Conservation (phyloP, 371 early-diverging fungal genomes). For the Rhizopus delemar region DNA sequence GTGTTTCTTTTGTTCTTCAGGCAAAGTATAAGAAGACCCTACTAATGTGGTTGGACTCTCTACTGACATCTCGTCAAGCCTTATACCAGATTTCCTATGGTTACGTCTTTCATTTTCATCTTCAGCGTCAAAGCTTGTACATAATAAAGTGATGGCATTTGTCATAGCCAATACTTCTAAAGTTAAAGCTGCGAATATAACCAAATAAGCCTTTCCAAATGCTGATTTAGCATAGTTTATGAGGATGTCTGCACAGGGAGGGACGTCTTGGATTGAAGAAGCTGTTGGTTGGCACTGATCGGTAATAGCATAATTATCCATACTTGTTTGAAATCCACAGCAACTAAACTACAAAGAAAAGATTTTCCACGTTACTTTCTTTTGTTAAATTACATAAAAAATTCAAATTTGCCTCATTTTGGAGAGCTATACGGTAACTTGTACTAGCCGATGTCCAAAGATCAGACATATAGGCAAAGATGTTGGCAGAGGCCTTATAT, state of each 20-base stretch:
- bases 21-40: constrained; percentile 6
- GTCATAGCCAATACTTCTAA: constrained; percentile 43
- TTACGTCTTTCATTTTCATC: constrained; percentile 45
- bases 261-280: constrained; percentile 3
- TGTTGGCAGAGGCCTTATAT: constrained; percentile 41
- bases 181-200: constrained; percentile 44
- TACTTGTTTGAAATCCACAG: constrained; percentile 44
- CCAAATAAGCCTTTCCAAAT: constrained; percentile 41
- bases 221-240: constrained; percentile 26
- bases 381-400: background rate
- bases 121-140: constrained; percentile 33
- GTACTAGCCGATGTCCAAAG: constrained; percentile 34
- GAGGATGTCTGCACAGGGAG: constrained; percentile 28
- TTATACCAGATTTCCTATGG: constrained; percentile 49
- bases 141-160: constrained; percentile 47
- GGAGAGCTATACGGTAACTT: constrained; percentile 25
- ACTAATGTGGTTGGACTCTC: constrained; percentile 38
- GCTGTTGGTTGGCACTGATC: constrained; percentile 25
- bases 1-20: constrained; percentile 20
- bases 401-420: constrained; percentile 25
- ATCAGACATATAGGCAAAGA: constrained; percentile 30
- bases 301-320: constrained; percentile 34
- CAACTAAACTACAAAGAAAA: constrained; percentile 36
- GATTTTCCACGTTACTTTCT: background rate
- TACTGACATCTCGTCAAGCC: constrained; percentile 39